Conservation (phyloP, 129 eudicot species). For the Rutidosis leptorrhynchoides region DNA sequence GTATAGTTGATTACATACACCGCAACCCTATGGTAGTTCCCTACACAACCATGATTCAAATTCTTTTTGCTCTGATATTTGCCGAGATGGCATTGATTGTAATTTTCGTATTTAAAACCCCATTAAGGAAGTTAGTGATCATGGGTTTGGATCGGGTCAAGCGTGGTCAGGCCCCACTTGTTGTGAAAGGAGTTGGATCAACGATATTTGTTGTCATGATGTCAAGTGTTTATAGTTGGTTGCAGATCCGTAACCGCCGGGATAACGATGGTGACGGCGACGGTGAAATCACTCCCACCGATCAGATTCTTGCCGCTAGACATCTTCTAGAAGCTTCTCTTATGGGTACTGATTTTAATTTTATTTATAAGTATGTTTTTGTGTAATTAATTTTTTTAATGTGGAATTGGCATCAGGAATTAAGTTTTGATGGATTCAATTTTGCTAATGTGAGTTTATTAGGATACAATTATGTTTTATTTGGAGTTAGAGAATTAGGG, state of each 20-base stretch:
- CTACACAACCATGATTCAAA: slow-evolving; percentile 43
- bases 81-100: slow-evolving; percentile 54
- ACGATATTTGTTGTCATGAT: slow-evolving; percentile 52
- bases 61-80: slow-evolving; percentile 49
- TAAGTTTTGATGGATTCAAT: slow-evolving; percentile 14
- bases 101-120: slow-evolving; percentile 66
- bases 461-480: background rate
- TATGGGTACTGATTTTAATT: slow-evolving; percentile 42
- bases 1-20: slow-evolving; percentile 7
- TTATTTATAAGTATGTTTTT: background rate
- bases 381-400: background rate
- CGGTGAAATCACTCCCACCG: slow-evolving; percentile 66
- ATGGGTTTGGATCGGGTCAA: slow-evolving; percentile 67
- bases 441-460: slow-evolving; percentile 8
- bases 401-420: slow-evolving; percentile 2
- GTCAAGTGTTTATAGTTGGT: slow-evolving; percentile 40
- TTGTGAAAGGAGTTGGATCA: slow-evolving; percentile 59
- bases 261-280: slow-evolving; percentile 44
- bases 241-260: slow-evolving; percentile 50
- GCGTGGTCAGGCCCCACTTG: slow-evolving; percentile 67
- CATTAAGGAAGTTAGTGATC: slow-evolving; percentile 62
- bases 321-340: slow-evolving; percentile 76
- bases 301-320: slow-evolving; percentile 61
- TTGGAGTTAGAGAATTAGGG: background rate
- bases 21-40: slow-evolving; percentile 6